Conservation (phyloP, 1,284 basidiomycete genomes). For the Mycena citricolor region DNA sequence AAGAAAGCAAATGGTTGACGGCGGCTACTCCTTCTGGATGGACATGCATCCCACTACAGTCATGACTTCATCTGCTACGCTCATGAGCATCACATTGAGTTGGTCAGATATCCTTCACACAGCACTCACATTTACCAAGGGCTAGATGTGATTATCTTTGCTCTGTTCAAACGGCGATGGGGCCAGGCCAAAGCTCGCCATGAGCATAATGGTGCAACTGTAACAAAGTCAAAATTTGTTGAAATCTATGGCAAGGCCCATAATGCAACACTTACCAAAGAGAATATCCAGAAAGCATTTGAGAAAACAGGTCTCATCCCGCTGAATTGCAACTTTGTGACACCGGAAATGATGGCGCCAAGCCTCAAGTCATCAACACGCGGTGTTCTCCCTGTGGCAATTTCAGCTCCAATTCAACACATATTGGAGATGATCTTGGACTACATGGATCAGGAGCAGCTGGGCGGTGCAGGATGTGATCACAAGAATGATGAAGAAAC, state of each 20-base stretch:
- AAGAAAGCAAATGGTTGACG: conserved; percentile 28
- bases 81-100: conserved; percentile 25
- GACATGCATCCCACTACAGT: conserved; percentile 39
- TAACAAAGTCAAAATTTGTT: conserved; percentile 27
- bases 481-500: no score
- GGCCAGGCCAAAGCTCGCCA: conserved; percentile 5
- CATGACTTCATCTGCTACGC: conserved; percentile 33
- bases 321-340: conserved; percentile 33
- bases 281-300: conserved; percentile 35
- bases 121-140: conserved; percentile 33
- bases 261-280: conserved; percentile 26
- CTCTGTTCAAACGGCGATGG: conserved; percentile 24
- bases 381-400: no score
- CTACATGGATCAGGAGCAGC: no score
- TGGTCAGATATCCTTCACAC: conserved; percentile 36
- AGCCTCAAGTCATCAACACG: not conserved
- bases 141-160: conserved; percentile 34
- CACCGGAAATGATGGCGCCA: conserved; percentile 29
- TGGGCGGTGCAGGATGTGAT: no score
- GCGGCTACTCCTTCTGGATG: conserved; percentile 36
- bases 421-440: no score
- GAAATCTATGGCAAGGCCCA: conserved; percentile 30
- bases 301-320: conserved; percentile 37
- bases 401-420: no score
- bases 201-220: not conserved